These are phyloP conservation scores for Craterostigma plantagineum DNA, from an alignment of 257 asterid species.

Conservation along the genomic window DNA sequence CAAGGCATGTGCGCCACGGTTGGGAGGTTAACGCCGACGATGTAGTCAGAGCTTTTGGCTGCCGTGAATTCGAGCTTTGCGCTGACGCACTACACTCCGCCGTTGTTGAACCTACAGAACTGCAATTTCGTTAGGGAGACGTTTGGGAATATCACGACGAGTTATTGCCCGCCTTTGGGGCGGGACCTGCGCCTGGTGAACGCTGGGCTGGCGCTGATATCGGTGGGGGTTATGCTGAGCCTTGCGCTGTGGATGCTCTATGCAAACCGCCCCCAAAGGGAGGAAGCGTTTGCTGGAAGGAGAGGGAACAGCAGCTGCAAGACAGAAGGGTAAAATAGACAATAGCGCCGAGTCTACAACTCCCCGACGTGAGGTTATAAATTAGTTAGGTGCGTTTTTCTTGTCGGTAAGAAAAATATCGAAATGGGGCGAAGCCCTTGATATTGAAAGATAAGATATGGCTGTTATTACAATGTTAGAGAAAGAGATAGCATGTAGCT, in stretches of 20 bases:
- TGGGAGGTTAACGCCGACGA: slow-evolving; percentile 24
- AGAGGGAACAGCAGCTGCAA: background rate
- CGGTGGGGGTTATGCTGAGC: slow-evolving; percentile 86
- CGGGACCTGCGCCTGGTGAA: slow-evolving; percentile 45
- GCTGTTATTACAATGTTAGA: too few species aligned
- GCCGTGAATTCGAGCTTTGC: slow-evolving; percentile 79
- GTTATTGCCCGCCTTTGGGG: slow-evolving; percentile 54
- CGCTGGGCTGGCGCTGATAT: slow-evolving; percentile 57
- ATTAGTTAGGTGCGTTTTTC: too few species aligned
- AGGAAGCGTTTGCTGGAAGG: slow-evolving; percentile 79
- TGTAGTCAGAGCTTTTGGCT: slow-evolving; percentile 16
- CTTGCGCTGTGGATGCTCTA: slow-evolving; percentile 82
- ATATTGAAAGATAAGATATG: too few species aligned
- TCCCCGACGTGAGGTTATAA: too few species aligned
- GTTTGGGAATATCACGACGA: slow-evolving; percentile 45
- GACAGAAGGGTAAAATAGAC: background rate
- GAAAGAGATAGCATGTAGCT: too few species aligned
- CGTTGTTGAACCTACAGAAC: slow-evolving; percentile 55
- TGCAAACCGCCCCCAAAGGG: slow-evolving; percentile 99
- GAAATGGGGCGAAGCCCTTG: too few species aligned
- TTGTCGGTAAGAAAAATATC: too few species aligned
- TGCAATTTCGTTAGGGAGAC: slow-evolving; percentile 88
- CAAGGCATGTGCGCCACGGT: slow-evolving; percentile 14
- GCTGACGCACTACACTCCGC: slow-evolving; percentile 71
- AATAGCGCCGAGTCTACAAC: too few species aligned